Conservation (phyloP, 768 basidiomycete species). For the Lentinus tigrinus region DNA sequence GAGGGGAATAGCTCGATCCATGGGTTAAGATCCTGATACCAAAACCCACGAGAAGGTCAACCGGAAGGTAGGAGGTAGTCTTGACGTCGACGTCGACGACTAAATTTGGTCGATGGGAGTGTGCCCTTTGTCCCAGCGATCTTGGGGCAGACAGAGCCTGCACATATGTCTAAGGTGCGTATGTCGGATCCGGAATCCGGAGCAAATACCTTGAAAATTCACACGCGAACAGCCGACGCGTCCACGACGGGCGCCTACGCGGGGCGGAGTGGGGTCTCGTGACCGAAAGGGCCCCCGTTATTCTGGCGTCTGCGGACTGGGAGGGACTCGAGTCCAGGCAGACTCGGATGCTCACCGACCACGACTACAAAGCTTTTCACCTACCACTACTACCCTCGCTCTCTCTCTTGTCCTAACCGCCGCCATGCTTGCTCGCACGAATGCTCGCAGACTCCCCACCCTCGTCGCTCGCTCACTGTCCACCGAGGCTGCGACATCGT, state of each 20-base stretch:
- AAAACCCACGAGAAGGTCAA: too few species aligned
- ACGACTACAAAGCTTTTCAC: not conserved
- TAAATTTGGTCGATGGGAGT: too few species aligned
- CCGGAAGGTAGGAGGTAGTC: too few species aligned
- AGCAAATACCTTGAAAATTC: too few species aligned
- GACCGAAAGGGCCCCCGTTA: constrained; percentile 4
- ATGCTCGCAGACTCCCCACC: constrained; percentile 19
- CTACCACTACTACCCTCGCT: not conserved
- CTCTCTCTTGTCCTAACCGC: not conserved
- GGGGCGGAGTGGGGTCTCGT: constrained; percentile 8
- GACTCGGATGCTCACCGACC: not conserved
- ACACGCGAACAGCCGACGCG: too few species aligned
- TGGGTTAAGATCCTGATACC: too few species aligned
- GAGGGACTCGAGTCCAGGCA: not conserved
- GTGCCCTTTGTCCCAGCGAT: too few species aligned
- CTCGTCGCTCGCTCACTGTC: constrained; percentile 26
- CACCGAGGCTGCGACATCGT: constrained; percentile 25
- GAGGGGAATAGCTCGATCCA: too few species aligned
- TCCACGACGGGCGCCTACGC: not conserved
- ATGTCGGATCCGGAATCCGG: too few species aligned
- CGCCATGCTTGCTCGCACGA: constrained; percentile 17
- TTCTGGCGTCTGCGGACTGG: not conserved
- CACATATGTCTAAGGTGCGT: too few species aligned
- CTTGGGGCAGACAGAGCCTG: too few species aligned
- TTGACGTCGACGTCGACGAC: too few species aligned